phyloP scores from a whole-genome alignment of 176 grass and related monocot species.

The Sorghum bicolor region Sorghum_bicolor_NCBIv3 NC_012873.2:59505501-59506000 shows the following conservation, averaged over 20 bases:
- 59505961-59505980: background rate
- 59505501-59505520: background rate
- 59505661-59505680: slow-evolving; percentile 1
- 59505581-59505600: slow-evolving; percentile 6
- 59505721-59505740: background rate
- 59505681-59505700: background rate
- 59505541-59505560: background rate
- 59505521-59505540: background rate
- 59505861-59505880: background rate
- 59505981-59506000: background rate
- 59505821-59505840: background rate
- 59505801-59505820: background rate
- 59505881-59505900: background rate
- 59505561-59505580: background rate
- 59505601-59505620: background rate
- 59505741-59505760: background rate
- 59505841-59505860: background rate
- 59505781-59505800: slow-evolving; percentile 18
- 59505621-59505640: background rate
- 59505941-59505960: too few relatives aligned
- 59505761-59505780: background rate
- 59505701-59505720: background rate
- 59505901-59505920: background rate
- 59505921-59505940: background rate
- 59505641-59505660: background rate